Percentiles rank a stretch among this genome's conserved stretches.
Evolutionary conservation across 257 asterid species (phyloP).

Genomic region (Paulownia fortunei): DNA sequence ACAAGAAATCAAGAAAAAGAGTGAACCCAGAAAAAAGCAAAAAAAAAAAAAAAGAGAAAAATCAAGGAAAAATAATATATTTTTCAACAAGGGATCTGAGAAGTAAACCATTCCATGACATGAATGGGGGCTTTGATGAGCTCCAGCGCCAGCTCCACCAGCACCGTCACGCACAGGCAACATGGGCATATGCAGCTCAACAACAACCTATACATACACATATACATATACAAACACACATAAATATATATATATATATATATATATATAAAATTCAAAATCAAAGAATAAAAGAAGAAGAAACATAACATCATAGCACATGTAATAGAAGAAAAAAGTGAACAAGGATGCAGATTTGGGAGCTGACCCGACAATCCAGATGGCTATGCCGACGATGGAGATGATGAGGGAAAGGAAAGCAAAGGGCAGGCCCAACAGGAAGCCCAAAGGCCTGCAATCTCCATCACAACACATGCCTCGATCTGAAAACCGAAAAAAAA

Average conservation of each 20-base stretch:
- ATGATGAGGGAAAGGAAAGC: conserved; percentile 62
- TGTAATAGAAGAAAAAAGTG: too few species aligned
- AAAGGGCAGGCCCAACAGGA: conserved; percentile 62
- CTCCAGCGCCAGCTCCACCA: conserved; percentile 62
- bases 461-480: conserved; percentile 53
- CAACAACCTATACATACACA: conserved; percentile 40
- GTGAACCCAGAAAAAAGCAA: background rate
- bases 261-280: background rate
- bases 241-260: background rate
- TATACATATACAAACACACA: too few species aligned
- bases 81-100: conserved; percentile 60
- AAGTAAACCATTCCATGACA: conserved; percentile 65
- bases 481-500: background rate
- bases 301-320: background rate
- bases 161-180: conserved; percentile 61
- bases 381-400: conserved; percentile 52
- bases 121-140: conserved; percentile 72
- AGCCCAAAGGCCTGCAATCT: conserved; percentile 69
- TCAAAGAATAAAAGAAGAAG: background rate
- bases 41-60: background rate
- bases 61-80: too few species aligned
- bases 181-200: conserved; percentile 70
- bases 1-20: background rate
- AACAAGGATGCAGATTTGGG: background rate
- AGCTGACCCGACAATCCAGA: conserved; percentile 68